Base-by-base conservation (phyloP, 2,329 filamentous ascomycete species). In the Acrocalymma vagum region DNA sequence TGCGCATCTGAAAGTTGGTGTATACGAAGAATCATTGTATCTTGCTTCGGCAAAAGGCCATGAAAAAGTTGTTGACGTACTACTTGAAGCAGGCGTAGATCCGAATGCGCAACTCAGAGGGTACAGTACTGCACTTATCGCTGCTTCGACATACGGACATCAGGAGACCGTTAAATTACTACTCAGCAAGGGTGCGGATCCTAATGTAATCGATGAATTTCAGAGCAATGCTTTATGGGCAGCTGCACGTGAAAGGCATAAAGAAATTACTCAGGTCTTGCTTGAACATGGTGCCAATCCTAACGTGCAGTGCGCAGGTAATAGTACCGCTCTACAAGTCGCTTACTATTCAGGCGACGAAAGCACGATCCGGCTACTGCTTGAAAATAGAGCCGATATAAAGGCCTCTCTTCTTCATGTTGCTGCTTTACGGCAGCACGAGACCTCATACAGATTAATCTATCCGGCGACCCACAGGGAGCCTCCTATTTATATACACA, bases 121-220 rank as follows among this genome's bases (percentile, higher is more conserved):
- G 1, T 37, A 39, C 27, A 41, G 53, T 17, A 48, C 33, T n/a
- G 36, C 44, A 29, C 46, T 58, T 20, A 26, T 35, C 21, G 44
- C 30, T 15, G 53, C 50, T 32, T 42, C 39, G 26, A 14, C 3
- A 13, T 13, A 29, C 14, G 30, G 48, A 29, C 22, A 44, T 36
- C 14, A 34, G 9, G 10, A 36, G 9, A 29, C 40, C 2, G 39
- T 49, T 9, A 29, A 41, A 28, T 23, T 44, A 17, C 32, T 48
- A n/a, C 30, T 49, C 21, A 33, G 27, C 9, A 45, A n/a, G n/a
- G n/a, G n/a, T n/a, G n/a, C n/a, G n/a, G n/a, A n/a, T 4, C 85
- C 83, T 14, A 86, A 34, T 9, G 3, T 9, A 16, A 9, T 9
- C 13, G 38, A 24, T 30, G 33, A 27, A 25, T 9, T 17, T n/a